A percentile compares a stretch with the other conserved stretches of the same genome.
Evolutionary conservation across 805 yeast genomes (phyloP).

Genomic region (Wickerhamomyces bovis): DNA sequence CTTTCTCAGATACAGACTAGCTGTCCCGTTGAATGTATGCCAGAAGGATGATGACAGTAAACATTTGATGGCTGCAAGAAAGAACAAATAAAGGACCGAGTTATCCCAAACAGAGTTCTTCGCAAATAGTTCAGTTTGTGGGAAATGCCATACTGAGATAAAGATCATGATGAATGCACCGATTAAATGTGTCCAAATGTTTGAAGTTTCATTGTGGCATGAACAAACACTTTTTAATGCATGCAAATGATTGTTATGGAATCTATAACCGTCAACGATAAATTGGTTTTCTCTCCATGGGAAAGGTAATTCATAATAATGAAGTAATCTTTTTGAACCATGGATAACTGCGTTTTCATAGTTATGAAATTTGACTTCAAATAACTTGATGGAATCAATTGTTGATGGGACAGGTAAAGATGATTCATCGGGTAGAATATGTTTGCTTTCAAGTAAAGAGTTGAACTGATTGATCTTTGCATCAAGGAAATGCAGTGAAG

Average conservation of each 20-base stretch:
- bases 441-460: constrained; percentile 19
- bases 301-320: constrained; percentile 82
- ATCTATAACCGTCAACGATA: constrained; percentile 80
- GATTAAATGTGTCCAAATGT: constrained; percentile 86
- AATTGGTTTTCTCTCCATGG: constrained; percentile 92
- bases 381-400: constrained; percentile 16
- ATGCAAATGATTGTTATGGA: constrained; percentile 54
- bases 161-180: constrained; percentile 60
- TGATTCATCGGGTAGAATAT: constrained; percentile 10
- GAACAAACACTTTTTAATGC: constrained; percentile 56
- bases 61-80: constrained; percentile 72
- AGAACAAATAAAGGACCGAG: constrained; percentile 53
- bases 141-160: constrained; percentile 55
- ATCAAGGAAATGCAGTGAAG: constrained; percentile 34
- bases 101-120: constrained; percentile 37
- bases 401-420: constrained; percentile 14
- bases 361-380: constrained; percentile 36
- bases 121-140: constrained; percentile 46
- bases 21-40: constrained; percentile 87
- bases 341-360: constrained; percentile 39
- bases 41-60: constrained; percentile 73
- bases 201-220: constrained; percentile 81
- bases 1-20: constrained; percentile 53
- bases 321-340: constrained; percentile 47
- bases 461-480: constrained; percentile 36